Percentiles rank a stretch among this genome's conserved stretches.
Evolutionary conservation across 225 moss, liverwort and hornwort genomes (phyloP).

Genomic region (Rhytidiadelphus loreus): DNA sequence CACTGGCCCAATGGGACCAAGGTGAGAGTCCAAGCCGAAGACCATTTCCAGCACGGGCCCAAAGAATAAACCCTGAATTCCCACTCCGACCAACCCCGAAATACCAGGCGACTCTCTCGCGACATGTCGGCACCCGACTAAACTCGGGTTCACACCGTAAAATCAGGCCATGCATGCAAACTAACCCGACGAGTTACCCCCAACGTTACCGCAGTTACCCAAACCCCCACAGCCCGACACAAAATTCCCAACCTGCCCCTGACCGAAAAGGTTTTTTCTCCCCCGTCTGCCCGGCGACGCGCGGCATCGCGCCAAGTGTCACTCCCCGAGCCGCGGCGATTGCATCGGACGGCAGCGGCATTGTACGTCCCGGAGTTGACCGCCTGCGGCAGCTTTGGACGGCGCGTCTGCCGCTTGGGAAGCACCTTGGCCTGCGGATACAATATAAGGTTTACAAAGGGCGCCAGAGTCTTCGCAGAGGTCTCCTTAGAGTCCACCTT

Average conservation of each 20-base stretch:
- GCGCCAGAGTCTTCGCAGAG: neutral
- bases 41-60: neutral
- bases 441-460: neutral
- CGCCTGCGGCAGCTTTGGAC: neutral
- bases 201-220: neutral
- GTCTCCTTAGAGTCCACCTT: neutral
- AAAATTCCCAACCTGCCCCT: neutral
- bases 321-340: neutral
- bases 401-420: neutral
- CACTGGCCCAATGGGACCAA: neutral
- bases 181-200: neutral
- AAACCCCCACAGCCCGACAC: neutral
- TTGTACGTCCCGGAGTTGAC: neutral
- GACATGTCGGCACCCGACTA: neutral
- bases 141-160: neutral
- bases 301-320: neutral
- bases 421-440: neutral
- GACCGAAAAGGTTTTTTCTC: neutral
- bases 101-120: neutral
- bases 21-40: neutral
- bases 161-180: slow-evolving; percentile 2
- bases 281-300: neutral
- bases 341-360: neutral
- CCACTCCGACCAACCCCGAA: neutral
- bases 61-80: neutral